Evolutionary conservation across 140 eudicot genomes (phyloP), one percentile per base, ranked within the genome.

Genomic region (Cichorium intybus): DNA sequence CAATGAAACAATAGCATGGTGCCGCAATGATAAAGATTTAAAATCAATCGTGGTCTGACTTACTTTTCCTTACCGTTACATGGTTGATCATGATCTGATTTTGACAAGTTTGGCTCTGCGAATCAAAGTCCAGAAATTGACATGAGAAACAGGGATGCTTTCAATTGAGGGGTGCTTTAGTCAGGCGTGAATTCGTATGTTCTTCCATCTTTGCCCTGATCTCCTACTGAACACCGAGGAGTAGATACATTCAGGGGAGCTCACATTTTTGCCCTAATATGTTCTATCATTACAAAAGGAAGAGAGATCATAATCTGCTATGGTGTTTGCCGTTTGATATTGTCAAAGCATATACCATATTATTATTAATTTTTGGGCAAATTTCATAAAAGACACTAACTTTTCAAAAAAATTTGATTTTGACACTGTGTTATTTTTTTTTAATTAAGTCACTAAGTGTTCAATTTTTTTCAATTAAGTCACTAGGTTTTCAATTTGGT

Each of bases 41-140:
- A 55, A 22, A 55, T 55, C 60, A 24, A 55, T 55, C 60, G 15
- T 55, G 22, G 60, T 26, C 37, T 11, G 60, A 55, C 39, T 3
- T 14, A 26, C 60, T 26, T 55, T 27, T 26, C 60, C 23, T 2
- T 31, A 55, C 23, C 37, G 12, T 55, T 55, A 15, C 22, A 55
- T 21, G 7, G 37, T 55, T 26, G 39, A 26, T 55, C 23, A 55
- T 26, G 35, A 23, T 24, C 6, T 52, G 20, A 35, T 4, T 24
- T 53, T 53, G 35, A 53, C 18, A 53, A 53, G 10, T 39, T 12
- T 24, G 17, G 16, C 60, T 53, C 35, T 23, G 33, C 29, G 29
- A 53, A 24, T 24, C 60, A 53, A 53, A 12, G 9, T 50, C 53
- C 7, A 50, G 16, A 50, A 50, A 50, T 53, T 24, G 35, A 53